Evolutionary conservation across 208 protist genomes (phyloP), one percentile per base, ranked within the genome.

Genomic region (Leishmania gerbilli): DNA sequence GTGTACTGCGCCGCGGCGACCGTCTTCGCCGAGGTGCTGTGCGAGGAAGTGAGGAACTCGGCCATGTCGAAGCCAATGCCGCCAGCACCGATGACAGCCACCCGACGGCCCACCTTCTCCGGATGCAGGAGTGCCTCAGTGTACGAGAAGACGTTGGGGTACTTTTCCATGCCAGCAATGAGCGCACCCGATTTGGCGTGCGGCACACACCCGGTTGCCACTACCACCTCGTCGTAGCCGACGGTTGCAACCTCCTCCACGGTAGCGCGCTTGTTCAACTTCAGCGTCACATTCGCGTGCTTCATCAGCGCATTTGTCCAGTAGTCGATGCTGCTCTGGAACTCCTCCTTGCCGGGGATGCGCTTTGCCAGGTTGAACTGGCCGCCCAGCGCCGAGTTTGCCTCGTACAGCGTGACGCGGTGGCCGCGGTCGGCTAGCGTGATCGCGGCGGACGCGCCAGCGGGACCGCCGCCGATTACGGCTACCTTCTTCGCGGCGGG

Each of bases 301-400:
- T 90, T n/a, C 27, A 76, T 88, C 75, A 97, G 80, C 75, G 95
- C 84, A 49, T 90, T 78, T 3, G 89, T 92, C 92, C 96, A 99
- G 88, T 99, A 98, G 71, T 95, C 85, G 37, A 99, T 80, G 64
- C 95, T 89, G 77, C 94, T 92, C 82, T 98, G 91, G 74, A 98
- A 99, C 71, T 93, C 87, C 77, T 98, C 94, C 87, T 99, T 99
- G 17, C 98, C 98, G 0, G 97, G 96, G 2, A 99, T 89, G 64
- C 88, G 79, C 88, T 98, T 98, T 3, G 97, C 97, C 11, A 98
- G 81, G 85, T 99, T 98, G 77, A 99, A 92, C 91, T 99, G 97
- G 0, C 98, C 97, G 15, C 97, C 97, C 45, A 99, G 92, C 60
- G 68, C 68, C 24, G 82, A 74, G 0, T 79, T 83, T 21, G 87